Evolutionary conservation across 2,329 filamentous ascomycete species (phyloP).

Genomic region (Phaeosphaeriaceae sp.): DNA sequence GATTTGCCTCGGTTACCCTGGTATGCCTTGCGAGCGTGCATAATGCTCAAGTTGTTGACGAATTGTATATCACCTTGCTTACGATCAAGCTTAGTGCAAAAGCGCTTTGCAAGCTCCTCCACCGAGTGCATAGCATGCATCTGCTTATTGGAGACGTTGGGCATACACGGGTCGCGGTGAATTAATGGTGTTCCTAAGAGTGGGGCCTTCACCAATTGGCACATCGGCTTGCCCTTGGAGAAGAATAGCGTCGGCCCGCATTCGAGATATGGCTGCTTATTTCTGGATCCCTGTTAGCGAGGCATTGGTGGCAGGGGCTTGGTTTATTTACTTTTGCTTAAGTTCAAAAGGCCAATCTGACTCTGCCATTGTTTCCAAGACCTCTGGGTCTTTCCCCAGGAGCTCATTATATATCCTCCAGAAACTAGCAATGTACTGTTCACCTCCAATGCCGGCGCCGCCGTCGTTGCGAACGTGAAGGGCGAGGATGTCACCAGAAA

Average conservation of each 20-base stretch:
- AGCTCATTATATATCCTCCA: conserved; percentile 47
- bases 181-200: conserved; percentile 43
- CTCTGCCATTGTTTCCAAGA: conserved; percentile 44
- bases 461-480: conserved; percentile 45
- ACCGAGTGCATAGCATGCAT: conserved; percentile 37
- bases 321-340: conserved; percentile 42
- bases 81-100: conserved; percentile 41
- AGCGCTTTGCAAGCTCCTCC: conserved; percentile 36
- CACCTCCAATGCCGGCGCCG: conserved; percentile 36
- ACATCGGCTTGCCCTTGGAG: conserved; percentile 44
- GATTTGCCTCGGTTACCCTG: conserved; percentile 25
- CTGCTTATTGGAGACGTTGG: conserved; percentile 36
- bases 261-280: conserved; percentile 39
- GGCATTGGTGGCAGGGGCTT: not conserved
- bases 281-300: conserved; percentile 19
- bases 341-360: conserved; percentile 47
- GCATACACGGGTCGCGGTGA: conserved; percentile 39
- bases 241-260: conserved; percentile 45
- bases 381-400: conserved; percentile 37
- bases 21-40: conserved; percentile 47
- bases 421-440: conserved; percentile 43
- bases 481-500: conserved; percentile 46
- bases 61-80: conserved; percentile 46
- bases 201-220: conserved; percentile 47
- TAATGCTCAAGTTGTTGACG: conserved; percentile 45